Evolutionary conservation across 345 rosid genomes (phyloP).

Genomic region (Syzygium aqueum): DNA sequence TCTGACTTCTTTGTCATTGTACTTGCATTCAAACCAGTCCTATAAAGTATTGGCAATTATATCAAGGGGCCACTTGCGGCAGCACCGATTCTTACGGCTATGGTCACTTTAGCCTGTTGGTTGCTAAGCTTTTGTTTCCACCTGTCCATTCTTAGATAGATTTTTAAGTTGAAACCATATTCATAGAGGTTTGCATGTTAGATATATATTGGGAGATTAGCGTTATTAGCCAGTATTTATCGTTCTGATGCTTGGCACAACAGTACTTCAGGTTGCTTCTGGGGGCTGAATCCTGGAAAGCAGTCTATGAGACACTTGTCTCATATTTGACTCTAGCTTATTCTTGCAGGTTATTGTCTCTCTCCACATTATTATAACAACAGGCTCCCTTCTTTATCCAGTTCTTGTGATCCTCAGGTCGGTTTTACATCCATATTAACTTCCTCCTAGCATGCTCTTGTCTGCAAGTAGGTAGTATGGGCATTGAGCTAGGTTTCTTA

Average conservation of each 20-base stretch:
- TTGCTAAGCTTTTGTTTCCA: neutral
- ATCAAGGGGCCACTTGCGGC: neutral
- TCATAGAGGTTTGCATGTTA: neutral
- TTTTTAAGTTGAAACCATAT: neutral
- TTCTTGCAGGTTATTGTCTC: slow-evolving; percentile 47
- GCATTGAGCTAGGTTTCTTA: neutral
- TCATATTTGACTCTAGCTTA: slow-evolving; percentile 3
- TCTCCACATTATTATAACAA: slow-evolving; percentile 64
- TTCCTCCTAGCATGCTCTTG: neutral
- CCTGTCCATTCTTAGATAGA: neutral
- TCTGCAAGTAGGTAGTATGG: neutral
- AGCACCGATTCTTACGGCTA: neutral
- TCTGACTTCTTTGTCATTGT: neutral
- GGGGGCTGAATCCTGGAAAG: neutral
- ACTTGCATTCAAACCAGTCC: neutral
- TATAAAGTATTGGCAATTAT: neutral
- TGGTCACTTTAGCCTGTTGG: neutral
- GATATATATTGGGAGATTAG: neutral
- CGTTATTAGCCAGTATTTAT: neutral
- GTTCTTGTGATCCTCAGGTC: slow-evolving; percentile 81
- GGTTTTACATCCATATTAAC: slow-evolving; percentile 3
- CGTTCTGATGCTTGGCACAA: neutral
- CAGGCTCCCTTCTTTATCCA: slow-evolving; percentile 64
- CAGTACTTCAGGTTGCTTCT: neutral
- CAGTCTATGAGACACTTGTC: neutral